Evolutionary conservation across 129 eudicot species (phyloP).

Genomic region (Smallanthus sonchifolius): DNA sequence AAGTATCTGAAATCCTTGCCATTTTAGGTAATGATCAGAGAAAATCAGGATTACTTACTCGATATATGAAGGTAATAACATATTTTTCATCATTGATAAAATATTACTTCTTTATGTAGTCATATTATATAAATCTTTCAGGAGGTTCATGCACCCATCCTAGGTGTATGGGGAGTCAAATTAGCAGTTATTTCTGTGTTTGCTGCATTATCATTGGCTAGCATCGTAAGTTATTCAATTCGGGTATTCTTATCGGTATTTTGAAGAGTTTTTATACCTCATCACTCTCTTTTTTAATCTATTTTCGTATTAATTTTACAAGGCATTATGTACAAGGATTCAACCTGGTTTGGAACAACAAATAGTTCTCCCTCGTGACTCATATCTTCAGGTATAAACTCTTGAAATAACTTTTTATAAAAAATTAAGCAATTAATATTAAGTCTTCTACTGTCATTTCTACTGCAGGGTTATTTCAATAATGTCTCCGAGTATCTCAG

Average conservation of each 20-base stretch:
- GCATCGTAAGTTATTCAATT: slow-evolving; percentile 66
- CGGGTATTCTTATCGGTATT: not conserved
- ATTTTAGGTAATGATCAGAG: slow-evolving; percentile 51
- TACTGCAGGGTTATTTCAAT: slow-evolving; percentile 75
- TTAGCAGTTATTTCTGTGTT: slow-evolving; percentile 59
- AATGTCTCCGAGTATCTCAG: slow-evolving; percentile 79
- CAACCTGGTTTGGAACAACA: slow-evolving; percentile 98
- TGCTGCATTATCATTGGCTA: slow-evolving; percentile 79
- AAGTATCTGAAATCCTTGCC: slow-evolving; percentile 8
- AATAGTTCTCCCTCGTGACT: slow-evolving; percentile 95
- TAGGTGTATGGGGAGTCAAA: slow-evolving; percentile 79
- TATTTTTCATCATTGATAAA: not conserved
- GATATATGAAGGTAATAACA: slow-evolving; percentile 87
- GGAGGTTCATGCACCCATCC: slow-evolving; percentile 95
- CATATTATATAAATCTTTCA: slow-evolving; percentile 21
- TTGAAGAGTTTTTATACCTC: slow-evolving; percentile 2
- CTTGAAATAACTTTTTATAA: not conserved
- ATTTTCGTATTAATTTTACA: slow-evolving; percentile 2
- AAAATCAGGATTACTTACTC: slow-evolving; percentile 69
- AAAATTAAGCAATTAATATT: not conserved
- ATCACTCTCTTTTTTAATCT: not conserved
- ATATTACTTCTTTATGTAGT: slow-evolving; percentile 16
- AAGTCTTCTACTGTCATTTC: slow-evolving; percentile 1
- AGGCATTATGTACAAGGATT: slow-evolving; percentile 94
- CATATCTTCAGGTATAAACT: slow-evolving; percentile 87